Evolutionary conservation across 371 early-diverging fungal species (phyloP), one percentile per base, ranked within the genome.

Genomic region (Phascolomyces articulosus): DNA sequence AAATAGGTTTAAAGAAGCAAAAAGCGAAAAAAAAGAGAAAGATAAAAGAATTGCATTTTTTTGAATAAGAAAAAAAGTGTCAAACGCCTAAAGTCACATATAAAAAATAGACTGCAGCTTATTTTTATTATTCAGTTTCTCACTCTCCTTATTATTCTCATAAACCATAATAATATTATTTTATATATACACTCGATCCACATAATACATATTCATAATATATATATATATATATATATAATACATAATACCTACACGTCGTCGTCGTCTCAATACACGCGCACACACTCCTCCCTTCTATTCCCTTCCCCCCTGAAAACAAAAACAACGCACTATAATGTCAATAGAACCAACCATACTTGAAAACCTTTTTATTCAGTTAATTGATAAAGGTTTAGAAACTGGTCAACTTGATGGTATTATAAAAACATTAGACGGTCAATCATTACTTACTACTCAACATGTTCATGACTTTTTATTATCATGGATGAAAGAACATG

Each of bases 321-420:
- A n/a, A 49, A 24, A 6, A 49, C 24, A 18, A 10, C n/a, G 16
- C 27, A 18, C 18, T 27, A 28, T 18, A 20, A 61, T 62, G 58
- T n/a, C 67, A 10, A 27, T 67, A 6, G 44, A 40, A 27, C 58
- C 51, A 4, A 10, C 59, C 18, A 31, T 47, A n/a, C 55, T 57
- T 26, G 38, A 64, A 31, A 18, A 49, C 9, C 62, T 69, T 2
- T 58, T 69, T 34, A 38, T 48, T n/a, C 69, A 69, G 56, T 38
- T 64, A 16, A 55, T 69, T 31, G 55, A 64, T 20, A 64, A 70
- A 47, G 70, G 70, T 29, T 18, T 59, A 8, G n/a, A 40, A 8
- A 55, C 23, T n/a, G 15, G 31, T 7, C 58, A 61, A 38, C 64
- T 68, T 26, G 49, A 48, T 34, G 60, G 56, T 21, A 18, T 68